Evolutionary conservation across 305 asterid species (phyloP).

Genomic region (Fraxinus velutina): DNA sequence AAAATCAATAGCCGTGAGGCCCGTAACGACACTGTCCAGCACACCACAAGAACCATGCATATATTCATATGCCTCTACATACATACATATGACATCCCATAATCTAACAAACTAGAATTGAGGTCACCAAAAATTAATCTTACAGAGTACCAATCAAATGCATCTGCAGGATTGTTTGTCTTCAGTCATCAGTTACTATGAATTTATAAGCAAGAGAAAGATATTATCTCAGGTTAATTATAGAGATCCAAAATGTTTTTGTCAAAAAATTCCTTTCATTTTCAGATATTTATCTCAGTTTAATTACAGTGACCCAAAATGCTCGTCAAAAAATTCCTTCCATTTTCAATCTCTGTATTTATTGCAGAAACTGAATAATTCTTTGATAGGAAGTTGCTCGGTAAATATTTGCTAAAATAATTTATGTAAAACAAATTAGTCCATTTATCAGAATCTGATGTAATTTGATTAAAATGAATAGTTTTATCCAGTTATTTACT

Average conservation of each 20-base stretch:
- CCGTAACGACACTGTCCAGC: neutral
- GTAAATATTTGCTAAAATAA: neutral
- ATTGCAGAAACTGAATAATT: neutral
- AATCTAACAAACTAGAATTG: neutral
- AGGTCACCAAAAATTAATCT: neutral
- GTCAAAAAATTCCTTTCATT: neutral
- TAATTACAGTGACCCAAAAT: neutral
- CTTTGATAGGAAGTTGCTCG: neutral
- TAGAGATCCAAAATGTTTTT: neutral
- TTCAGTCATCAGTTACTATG: neutral
- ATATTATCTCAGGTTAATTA: neutral
- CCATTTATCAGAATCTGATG: neutral
- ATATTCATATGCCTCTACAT: neutral
- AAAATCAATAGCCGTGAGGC: constrained; percentile 6
- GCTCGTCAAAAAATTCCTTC: neutral
- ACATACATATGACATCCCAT: neutral
- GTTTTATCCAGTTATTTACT: neutral
- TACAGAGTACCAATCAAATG: neutral
- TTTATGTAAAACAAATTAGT: neutral
- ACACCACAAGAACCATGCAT: neutral
- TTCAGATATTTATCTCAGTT: neutral
- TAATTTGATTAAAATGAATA: neutral
- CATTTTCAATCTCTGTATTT: neutral
- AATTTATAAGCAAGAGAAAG: neutral
- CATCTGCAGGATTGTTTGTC: neutral